A percentile compares a stretch with the other conserved stretches of the same genome.
phyloP scores from a whole-genome alignment of 169 alveolate genomes.

The Amoebophrya sp. region DNA sequence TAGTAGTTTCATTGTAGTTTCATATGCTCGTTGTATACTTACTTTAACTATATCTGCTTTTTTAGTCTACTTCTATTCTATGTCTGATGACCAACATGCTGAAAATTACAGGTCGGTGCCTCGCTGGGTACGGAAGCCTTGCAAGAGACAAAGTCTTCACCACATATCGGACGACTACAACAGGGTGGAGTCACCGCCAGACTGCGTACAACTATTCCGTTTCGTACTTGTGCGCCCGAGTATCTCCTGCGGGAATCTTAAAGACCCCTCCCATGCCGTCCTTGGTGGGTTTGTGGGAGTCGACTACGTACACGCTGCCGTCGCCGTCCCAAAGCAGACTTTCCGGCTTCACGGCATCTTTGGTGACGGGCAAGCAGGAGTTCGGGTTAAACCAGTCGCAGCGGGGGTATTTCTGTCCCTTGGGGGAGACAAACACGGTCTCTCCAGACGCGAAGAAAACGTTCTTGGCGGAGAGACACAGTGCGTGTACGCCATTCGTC shows the following conservation, averaged over 20 bases:
- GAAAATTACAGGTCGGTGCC: no score
- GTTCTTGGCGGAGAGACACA: neutral
- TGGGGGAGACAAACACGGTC: neutral
- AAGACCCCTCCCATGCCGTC: neutral
- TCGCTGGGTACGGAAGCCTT: no score
- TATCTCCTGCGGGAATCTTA: neutral
- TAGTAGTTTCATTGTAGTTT: no score
- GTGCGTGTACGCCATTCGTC: neutral
- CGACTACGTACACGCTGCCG: neutral
- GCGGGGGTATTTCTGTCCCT: neutral
- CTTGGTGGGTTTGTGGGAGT: neutral
- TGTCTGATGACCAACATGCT: no score
- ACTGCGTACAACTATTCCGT: no score
- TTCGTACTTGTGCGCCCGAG: no score
- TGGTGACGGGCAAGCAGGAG: neutral
- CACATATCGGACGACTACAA: no score
- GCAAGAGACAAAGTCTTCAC: no score
- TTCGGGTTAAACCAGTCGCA: neutral
- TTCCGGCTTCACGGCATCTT: neutral
- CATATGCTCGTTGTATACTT: no score
- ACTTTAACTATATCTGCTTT: no score
- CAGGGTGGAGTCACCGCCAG: no score
- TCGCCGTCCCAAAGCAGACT: neutral
- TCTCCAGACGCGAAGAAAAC: neutral
- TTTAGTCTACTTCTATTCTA: no score